A percentile compares a stretch with the other conserved stretches of the same genome.
Conservation (phyloP, 495 filamentous ascomycete species). For the Podospora conica region DNA sequence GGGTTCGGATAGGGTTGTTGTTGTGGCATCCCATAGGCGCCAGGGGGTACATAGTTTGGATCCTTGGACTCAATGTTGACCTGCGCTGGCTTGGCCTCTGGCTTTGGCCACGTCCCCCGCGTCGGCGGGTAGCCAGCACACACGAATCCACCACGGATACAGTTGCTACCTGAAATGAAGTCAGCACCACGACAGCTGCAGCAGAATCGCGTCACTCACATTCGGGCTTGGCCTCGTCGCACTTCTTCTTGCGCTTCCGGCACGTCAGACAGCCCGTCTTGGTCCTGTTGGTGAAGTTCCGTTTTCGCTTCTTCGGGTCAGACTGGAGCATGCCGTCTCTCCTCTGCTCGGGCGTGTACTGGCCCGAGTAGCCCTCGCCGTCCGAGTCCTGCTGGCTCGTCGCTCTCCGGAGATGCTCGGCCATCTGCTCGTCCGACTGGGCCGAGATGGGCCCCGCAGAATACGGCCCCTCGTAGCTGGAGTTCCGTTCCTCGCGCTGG, state of each 20-base stretch:
- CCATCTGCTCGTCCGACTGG: slow-evolving; percentile 41
- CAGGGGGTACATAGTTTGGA: slow-evolving; percentile 53
- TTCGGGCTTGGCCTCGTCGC: slow-evolving; percentile 89
- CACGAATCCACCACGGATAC: slow-evolving; percentile 81
- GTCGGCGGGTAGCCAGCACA: slow-evolving; percentile 84
- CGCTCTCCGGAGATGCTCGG: slow-evolving; percentile 35
- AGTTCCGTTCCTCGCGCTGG: slow-evolving; percentile 35
- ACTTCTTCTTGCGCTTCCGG: slow-evolving; percentile 94
- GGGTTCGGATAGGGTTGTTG: slow-evolving; percentile 27
- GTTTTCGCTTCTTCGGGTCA: slow-evolving; percentile 73
- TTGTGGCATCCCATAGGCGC: slow-evolving; percentile 51
- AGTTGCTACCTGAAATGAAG: slow-evolving; percentile 72
- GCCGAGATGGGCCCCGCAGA: slow-evolving; percentile 36
- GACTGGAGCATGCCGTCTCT: slow-evolving; percentile 52
- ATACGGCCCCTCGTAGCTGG: slow-evolving; percentile 38
- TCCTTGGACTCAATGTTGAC: slow-evolving; percentile 85
- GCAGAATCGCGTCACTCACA: slow-evolving; percentile 51
- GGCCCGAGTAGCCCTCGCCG: slow-evolving; percentile 41
- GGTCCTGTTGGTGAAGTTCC: slow-evolving; percentile 91
- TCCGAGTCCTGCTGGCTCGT: slow-evolving; percentile 44
- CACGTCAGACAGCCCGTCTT: slow-evolving; percentile 98
- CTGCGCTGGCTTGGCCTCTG: slow-evolving; percentile 54
- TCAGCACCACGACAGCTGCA: slow-evolving; percentile 16
- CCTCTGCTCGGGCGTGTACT: slow-evolving; percentile 43
- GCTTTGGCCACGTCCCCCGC: slow-evolving; percentile 63